Evolutionary conservation across 106 monocot genomes (phyloP), one percentile per base, ranked within the genome.

Genomic region (Phalaenopsis aphrodite): DNA sequence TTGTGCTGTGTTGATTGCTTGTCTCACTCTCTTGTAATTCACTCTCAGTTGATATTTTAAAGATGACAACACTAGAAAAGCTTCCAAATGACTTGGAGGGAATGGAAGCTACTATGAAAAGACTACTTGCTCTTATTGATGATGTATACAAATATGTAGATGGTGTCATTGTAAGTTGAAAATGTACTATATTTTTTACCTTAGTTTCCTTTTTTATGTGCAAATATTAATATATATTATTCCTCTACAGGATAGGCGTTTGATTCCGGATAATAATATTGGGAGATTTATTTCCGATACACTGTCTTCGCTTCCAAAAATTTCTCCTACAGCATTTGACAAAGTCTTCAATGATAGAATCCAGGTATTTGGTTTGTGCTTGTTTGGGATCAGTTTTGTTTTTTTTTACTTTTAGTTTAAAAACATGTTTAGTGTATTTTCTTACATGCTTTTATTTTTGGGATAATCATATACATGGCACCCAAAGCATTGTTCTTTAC

Each of bases 61-160:
- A 98, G 86, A 87, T 75, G 30, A 86, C 90, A 42, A 73, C 68
- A 41, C 88, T 88, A n/a, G 92, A 98, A 73, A 98, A 98, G 77
- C 86, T 94, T 65, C 97, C 94, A 4, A 92, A 85, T 89, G 97
- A 98, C 78, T 80, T 98, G 84, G 97, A 98, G 86, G 92, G 87
- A 80, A 98, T 98, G 85, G 97, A 94, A 82, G 82, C 90, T 41
- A 87, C 97, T 17, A 89, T 98, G 85, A 85, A 89, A 75, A 86
- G 88, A 75, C 56, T 94, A 23, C 82, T 77, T n/a, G 56, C 85
- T 77, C 79, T 94, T 12, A 89, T 98, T 65, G 90, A 98, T 48
- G 97, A 98, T 78, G 82, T 92, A 16, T 98, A 98, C 88, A 94
- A 89, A 87, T 98, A 98, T 78, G 94, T 91, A 0, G 90, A 98